phyloP scores from a whole-genome alignment of 371 early-diverging fungal genomes.

The Actinomucor elegans region DNA sequence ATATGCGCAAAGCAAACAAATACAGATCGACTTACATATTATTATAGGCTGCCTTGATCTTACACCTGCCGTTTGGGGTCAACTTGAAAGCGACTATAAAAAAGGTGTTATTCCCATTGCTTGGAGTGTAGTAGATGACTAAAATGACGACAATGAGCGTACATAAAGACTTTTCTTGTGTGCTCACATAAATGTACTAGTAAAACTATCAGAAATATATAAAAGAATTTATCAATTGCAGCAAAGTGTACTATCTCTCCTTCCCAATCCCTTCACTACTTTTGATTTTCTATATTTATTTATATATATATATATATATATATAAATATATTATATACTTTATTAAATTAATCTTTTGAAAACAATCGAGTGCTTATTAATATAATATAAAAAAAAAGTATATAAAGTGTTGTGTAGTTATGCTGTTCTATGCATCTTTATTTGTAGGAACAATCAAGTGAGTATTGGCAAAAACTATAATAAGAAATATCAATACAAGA shows the following conservation, averaged over 20 bases:
- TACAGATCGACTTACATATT: background rate
- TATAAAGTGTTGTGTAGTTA: no score
- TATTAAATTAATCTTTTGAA: no score
- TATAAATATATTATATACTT: no score
- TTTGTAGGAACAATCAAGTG: background rate
- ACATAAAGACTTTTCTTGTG: no score
- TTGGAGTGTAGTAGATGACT: slow-evolving; percentile 39
- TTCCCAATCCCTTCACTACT: slow-evolving; percentile 84
- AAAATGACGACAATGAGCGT: slow-evolving; percentile 8
- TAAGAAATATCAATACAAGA: background rate
- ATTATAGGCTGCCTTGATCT: slow-evolving; percentile 45
- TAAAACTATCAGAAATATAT: no score
- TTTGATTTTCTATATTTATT: slow-evolving; percentile 65
- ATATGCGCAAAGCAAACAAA: background rate
- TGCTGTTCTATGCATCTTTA: background rate
- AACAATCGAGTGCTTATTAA: no score
- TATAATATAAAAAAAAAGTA: no score
- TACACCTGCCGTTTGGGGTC: slow-evolving; percentile 58
- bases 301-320: no score
- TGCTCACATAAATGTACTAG: no score
- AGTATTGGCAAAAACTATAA: slow-evolving; percentile 3
- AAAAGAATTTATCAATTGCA: no score
- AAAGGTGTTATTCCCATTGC: slow-evolving; percentile 58
- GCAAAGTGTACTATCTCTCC: no score
- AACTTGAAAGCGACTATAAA: slow-evolving; percentile 42